Percentiles rank a stretch among this genome's conserved stretches.
Conservation (phyloP, 2,329 filamentous ascomycete genomes). For the Scleromitrula shiraiana region DNA sequence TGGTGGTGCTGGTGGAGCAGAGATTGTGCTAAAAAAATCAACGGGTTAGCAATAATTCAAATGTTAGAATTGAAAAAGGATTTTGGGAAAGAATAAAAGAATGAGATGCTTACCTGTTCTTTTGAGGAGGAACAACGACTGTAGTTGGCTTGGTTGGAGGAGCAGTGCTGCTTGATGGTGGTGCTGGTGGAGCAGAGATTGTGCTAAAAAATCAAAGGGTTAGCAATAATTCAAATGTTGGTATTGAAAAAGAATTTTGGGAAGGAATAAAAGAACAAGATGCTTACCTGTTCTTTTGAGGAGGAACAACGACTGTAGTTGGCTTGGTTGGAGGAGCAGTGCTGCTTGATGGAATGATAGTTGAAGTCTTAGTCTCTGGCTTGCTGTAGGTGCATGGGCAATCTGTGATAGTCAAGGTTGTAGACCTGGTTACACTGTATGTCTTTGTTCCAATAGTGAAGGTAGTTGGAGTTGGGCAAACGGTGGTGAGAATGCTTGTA, state of each 20-base stretch:
- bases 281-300: too few species aligned
- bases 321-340: slow-evolving; percentile 8
- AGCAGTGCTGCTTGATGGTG: slow-evolving; percentile 1
- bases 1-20: too few species aligned
- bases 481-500: slow-evolving; percentile 9
- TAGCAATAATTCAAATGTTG: too few species aligned
- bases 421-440: slow-evolving; percentile 53
- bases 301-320: slow-evolving; percentile 7
- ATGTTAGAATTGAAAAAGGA: too few species aligned
- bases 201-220: too few species aligned
- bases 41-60: too few species aligned
- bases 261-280: too few species aligned
- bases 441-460: slow-evolving; percentile 36
- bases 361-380: slow-evolving; percentile 3
- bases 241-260: too few species aligned
- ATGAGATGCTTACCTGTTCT: too few species aligned
- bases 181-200: too few species aligned
- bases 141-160: slow-evolving; percentile 5
- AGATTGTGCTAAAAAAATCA: too few species aligned
- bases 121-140: not conserved
- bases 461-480: slow-evolving; percentile 28
- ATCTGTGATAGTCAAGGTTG: slow-evolving; percentile 39
- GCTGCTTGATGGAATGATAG: not conserved
- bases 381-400: slow-evolving; percentile 35
- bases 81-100: too few species aligned